phyloP scores from a whole-genome alignment of 257 asterid genomes.

The Leptodermis oblonga region DNA sequence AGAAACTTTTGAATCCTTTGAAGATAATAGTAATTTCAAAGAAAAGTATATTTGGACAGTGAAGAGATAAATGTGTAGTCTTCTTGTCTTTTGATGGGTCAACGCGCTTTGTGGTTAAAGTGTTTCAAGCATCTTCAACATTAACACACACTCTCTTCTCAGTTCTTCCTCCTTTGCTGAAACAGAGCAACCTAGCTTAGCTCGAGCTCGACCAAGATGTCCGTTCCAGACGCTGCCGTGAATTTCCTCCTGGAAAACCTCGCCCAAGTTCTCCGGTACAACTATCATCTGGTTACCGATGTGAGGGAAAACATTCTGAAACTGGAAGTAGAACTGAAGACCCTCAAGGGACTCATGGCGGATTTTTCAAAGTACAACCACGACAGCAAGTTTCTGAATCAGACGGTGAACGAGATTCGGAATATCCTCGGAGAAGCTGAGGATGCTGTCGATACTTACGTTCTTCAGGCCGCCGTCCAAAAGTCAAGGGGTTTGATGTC shows the following conservation, averaged over 20 bases:
- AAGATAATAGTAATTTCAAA: no score
- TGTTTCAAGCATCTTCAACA: no score
- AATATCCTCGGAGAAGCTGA: slow-evolving; percentile 45
- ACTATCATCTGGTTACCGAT: slow-evolving; percentile 6
- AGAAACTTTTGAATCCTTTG: no score
- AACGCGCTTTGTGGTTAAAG: no score
- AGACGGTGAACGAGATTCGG: slow-evolving; percentile 40
- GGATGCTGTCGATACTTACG: slow-evolving; percentile 47
- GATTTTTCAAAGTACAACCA: slow-evolving; percentile 36
- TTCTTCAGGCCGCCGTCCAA: slow-evolving; percentile 44
- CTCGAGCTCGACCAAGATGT: no score
- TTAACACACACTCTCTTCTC: no score
- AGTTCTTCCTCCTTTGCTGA: no score
- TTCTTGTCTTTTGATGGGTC: no score
- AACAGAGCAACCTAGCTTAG: no score
- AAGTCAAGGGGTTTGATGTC: slow-evolving; percentile 31
- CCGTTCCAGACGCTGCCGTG: slow-evolving; percentile 38
- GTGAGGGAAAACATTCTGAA: slow-evolving; percentile 31
- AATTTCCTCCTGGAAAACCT: slow-evolving; percentile 50
- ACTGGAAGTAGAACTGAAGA: slow-evolving; percentile 35
- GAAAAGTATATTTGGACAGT: no score
- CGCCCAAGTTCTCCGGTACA: slow-evolving; percentile 15
- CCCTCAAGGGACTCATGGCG: slow-evolving; percentile 42
- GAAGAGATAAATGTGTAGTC: no score
- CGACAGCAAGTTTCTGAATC: slow-evolving; percentile 29